These are phyloP conservation scores for Vaccinium darrowii DNA, from an alignment of 148 eudicot genomes.

Conservation along the genomic window DNA sequence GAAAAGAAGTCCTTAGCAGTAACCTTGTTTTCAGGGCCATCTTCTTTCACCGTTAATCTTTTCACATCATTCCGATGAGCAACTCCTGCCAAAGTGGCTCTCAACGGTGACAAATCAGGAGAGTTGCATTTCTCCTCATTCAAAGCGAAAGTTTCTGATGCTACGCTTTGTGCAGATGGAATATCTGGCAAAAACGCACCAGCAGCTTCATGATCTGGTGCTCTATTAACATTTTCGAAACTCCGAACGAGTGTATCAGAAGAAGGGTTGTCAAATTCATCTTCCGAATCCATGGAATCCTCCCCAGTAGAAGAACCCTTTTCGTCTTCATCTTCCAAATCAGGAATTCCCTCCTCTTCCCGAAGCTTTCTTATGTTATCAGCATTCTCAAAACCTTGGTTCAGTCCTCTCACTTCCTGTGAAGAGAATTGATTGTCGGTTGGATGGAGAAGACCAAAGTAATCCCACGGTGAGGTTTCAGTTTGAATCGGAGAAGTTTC, in stretches of 20 bases:
- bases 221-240: slow-evolving; percentile 76
- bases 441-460: slow-evolving; percentile 78
- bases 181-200: slow-evolving; percentile 27
- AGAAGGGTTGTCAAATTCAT: slow-evolving; percentile 89
- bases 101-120: slow-evolving; percentile 66
- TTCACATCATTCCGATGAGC: slow-evolving; percentile 38
- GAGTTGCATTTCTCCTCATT: slow-evolving; percentile 50
- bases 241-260: slow-evolving; percentile 72
- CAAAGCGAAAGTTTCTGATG: slow-evolving; percentile 35
- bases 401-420: slow-evolving; percentile 41
- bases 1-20: slow-evolving; percentile 70
- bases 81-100: slow-evolving; percentile 51
- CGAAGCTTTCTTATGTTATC: slow-evolving; percentile 29
- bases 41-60: slow-evolving; percentile 37
- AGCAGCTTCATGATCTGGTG: slow-evolving; percentile 32
- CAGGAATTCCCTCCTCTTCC: slow-evolving; percentile 46
- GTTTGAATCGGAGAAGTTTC: slow-evolving; percentile 33
- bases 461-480: slow-evolving; percentile 83
- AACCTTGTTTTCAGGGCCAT: slow-evolving; percentile 48
- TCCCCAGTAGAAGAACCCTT: slow-evolving; percentile 31
- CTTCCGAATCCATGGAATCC: slow-evolving; percentile 58
- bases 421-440: slow-evolving; percentile 63
- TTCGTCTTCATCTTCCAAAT: slow-evolving; percentile 48
- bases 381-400: slow-evolving; percentile 33
- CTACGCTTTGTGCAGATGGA: slow-evolving; percentile 31